Conservation (phyloP, 768 basidiomycete genomes). For the Leccinum boreale region DNA sequence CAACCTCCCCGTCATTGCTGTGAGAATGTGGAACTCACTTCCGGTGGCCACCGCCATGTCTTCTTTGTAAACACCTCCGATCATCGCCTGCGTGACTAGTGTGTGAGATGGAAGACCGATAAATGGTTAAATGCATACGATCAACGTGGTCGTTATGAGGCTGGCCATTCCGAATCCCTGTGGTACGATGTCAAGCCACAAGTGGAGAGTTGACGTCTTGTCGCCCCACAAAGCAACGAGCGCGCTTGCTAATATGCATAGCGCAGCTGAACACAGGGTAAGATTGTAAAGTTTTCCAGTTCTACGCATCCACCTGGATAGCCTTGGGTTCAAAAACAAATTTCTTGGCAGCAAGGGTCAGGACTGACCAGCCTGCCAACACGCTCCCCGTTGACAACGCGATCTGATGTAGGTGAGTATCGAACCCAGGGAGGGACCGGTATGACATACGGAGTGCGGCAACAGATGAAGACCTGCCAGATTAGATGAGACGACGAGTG, state of each 20-base stretch:
- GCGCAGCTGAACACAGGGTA: conserved; percentile 60
- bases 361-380: conserved; percentile 74
- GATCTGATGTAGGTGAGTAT: conserved; percentile 43
- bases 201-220: conserved; percentile 52
- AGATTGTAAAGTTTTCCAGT: conserved; percentile 85
- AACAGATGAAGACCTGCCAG: conserved; percentile 76
- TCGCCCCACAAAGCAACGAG: conserved; percentile 69
- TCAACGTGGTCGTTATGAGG: conserved; percentile 81
- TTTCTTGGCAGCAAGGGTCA: conserved; percentile 2
- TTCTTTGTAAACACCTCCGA: conserved; percentile 72
- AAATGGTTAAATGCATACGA: conserved; percentile 48
- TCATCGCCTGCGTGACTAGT: conserved; percentile 64
- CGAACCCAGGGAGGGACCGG: conserved; percentile 5
- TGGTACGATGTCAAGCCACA: conserved; percentile 78
- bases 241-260: conserved; percentile 56
- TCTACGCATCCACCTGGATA: conserved; percentile 70
- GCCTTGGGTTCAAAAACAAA: conserved; percentile 5
- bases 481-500: conserved; percentile 9
- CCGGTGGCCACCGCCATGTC: conserved; percentile 89
- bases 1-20: conserved; percentile 6
- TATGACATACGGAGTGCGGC: conserved; percentile 73
- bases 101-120: conserved; percentile 4
- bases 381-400: conserved; percentile 84
- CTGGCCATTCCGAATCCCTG: conserved; percentile 84
- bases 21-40: conserved; percentile 50